A percentile compares a stretch with the other conserved stretches of the same genome.
Conservation (phyloP, 306 rosid genomes). For the Sophora flavescens region DNA sequence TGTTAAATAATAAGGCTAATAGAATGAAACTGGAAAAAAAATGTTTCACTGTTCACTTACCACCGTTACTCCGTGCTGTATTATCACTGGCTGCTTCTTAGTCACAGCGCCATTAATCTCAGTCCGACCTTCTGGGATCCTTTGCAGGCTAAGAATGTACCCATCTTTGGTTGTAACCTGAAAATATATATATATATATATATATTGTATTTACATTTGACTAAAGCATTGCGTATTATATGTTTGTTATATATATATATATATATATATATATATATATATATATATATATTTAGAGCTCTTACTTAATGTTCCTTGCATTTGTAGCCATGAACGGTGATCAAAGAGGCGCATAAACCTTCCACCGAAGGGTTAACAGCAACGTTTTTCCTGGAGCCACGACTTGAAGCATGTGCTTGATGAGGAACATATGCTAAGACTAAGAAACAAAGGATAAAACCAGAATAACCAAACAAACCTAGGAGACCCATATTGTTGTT, state of each 20-base stretch:
- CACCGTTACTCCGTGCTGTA: conserved; percentile 84
- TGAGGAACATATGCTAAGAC: conserved; percentile 38
- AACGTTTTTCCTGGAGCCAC: neutral
- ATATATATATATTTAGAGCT: neutral
- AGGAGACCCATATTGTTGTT: conserved; percentile 42
- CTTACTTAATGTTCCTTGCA: conserved; percentile 76
- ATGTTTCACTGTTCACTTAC: conserved; percentile 49
- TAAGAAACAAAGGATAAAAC: conserved; percentile 42
- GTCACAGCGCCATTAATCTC: neutral
- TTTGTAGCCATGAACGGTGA: conserved; percentile 65
- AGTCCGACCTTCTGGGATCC: conserved; percentile 69
- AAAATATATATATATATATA: too few species aligned
- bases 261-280: neutral
- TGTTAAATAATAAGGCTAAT: too few species aligned
- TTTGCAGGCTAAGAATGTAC: conserved; percentile 70
- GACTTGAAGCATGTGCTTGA: conserved; percentile 44
- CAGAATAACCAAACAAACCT: conserved; percentile 17
- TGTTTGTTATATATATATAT: too few species aligned
- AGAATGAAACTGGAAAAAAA: too few species aligned
- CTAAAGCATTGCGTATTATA: neutral
- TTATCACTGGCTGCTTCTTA: conserved; percentile 66
- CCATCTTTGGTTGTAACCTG: conserved; percentile 86
- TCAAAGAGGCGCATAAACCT: conserved; percentile 64
- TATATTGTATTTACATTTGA: neutral
- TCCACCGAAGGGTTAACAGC: neutral